phyloP scores from a whole-genome alignment of 2,329 filamentous ascomycete genomes.

The Clonostachys byssicola region DNA sequence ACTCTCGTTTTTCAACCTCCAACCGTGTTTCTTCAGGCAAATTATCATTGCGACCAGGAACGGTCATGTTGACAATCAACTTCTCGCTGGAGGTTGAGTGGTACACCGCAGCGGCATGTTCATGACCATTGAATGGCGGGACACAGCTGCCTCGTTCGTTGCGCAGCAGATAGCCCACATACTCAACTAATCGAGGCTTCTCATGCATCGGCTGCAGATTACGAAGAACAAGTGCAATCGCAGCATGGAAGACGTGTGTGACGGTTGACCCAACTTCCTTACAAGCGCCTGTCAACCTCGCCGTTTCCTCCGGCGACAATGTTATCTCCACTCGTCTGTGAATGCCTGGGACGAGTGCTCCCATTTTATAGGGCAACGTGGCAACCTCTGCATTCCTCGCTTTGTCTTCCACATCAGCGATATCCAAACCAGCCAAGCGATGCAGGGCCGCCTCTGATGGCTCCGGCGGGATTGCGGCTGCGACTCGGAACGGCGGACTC shows the following conservation, averaged over 20 bases:
- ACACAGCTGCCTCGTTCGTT: constrained; percentile 19
- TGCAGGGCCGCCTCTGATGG: constrained; percentile 7
- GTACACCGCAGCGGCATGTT: constrained; percentile 19
- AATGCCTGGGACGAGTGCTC: constrained; percentile 6
- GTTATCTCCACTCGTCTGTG: constrained; percentile 16
- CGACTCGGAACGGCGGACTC: constrained; percentile 17
- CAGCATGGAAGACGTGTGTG: constrained; percentile 24
- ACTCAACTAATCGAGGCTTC: constrained; percentile 7
- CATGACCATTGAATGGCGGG: constrained; percentile 9
- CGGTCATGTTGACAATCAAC: constrained; percentile 16
- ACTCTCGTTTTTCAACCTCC: constrained; percentile 8
- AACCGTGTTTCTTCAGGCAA: too few species aligned
- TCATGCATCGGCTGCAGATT: constrained; percentile 10
- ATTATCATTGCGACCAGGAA: not conserved
- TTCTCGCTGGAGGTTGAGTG: constrained; percentile 20
- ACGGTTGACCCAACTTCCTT: constrained; percentile 13
- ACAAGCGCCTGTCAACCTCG: constrained; percentile 8
- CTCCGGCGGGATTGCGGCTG: constrained; percentile 9
- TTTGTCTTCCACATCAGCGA: not conserved
- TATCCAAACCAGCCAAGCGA: constrained; percentile 6
- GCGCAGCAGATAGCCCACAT: constrained; percentile 22
- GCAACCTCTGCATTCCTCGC: not conserved
- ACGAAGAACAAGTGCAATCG: constrained; percentile 18
- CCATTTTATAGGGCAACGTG: constrained; percentile 12
- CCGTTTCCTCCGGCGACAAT: constrained; percentile 8